Evolutionary conservation across 139 green algal genomes (phyloP).

Genomic region (Auxenochlorella pyrenoidosa): DNA sequence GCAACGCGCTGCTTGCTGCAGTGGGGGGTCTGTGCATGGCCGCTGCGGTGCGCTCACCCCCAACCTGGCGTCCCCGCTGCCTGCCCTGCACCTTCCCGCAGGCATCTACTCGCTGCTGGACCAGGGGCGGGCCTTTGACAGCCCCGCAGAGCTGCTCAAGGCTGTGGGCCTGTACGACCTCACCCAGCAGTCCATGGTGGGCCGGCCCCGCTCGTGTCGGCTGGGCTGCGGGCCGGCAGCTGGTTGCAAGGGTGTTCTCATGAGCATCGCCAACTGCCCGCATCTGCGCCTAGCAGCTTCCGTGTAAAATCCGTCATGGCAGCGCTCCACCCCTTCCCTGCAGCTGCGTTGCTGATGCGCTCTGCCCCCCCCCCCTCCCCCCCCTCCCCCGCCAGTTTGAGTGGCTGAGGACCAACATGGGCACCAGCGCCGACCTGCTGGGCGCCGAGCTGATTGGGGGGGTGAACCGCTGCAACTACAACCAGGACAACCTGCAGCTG

Average conservation of each 20-base stretch:
- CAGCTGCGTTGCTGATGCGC: too few species aligned
- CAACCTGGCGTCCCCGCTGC: not conserved
- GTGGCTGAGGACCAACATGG: constrained; percentile 31
- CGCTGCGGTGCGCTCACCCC: too few species aligned
- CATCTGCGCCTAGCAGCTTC: too few species aligned
- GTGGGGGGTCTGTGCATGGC: not conserved
- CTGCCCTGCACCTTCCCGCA: constrained; percentile 15
- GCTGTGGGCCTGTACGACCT: constrained; percentile 58
- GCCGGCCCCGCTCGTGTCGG: too few species aligned
- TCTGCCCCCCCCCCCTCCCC: not conserved
- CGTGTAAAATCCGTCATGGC: too few species aligned
- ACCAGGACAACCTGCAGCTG: constrained; percentile 64
- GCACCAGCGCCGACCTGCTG: constrained; percentile 38
- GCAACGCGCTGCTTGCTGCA: too few species aligned
- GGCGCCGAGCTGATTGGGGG: constrained; percentile 55
- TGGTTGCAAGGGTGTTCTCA: too few species aligned
- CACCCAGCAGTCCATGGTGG: constrained; percentile 54
- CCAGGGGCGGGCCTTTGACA: constrained; percentile 39
- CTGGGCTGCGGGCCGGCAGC: too few species aligned
- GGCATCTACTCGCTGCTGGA: constrained; percentile 62
- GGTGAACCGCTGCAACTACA: constrained; percentile 73
- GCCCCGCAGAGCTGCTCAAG: constrained; percentile 52
- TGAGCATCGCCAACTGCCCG: too few species aligned
- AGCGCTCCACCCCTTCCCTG: too few species aligned
- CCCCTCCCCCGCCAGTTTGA: not conserved